Conservation (phyloP, 2,329 filamentous ascomycete species). For the Emergomyces pasteurianus region DNA sequence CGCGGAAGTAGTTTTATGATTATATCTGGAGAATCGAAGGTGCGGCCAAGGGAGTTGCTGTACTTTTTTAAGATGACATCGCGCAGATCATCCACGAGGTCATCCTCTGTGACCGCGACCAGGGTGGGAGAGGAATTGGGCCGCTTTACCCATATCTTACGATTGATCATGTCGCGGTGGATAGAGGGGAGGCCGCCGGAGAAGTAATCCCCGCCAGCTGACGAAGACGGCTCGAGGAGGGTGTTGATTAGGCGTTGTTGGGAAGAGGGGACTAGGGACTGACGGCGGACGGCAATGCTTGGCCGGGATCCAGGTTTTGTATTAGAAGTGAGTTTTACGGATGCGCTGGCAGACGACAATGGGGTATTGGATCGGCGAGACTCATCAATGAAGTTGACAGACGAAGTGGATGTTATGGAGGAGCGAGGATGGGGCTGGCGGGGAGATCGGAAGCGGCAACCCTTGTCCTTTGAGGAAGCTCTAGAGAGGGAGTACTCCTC, state of each 20-base stretch:
- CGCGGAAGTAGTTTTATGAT: conserved; percentile 65
- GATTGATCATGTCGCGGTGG: conserved; percentile 25
- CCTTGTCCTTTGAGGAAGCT: conserved; percentile 8
- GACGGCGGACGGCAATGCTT: conserved; percentile 24
- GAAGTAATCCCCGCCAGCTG: conserved; percentile 14
- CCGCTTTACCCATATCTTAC: conserved; percentile 93
- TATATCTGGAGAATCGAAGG: conserved; percentile 84
- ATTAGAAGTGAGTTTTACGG: background rate
- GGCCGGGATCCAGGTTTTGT: background rate
- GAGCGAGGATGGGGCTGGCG: conserved; percentile 9
- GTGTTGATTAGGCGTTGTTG: conserved; percentile 28
- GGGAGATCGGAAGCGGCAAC: conserved; percentile 4
- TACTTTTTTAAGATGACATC: conserved; percentile 91
- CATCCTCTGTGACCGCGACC: conserved; percentile 73
- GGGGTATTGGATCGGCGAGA: conserved; percentile 5
- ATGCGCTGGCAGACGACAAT: background rate
- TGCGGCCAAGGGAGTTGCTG: conserved; percentile 76
- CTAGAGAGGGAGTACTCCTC: conserved; percentile 9
- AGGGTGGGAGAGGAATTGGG: conserved; percentile 75
- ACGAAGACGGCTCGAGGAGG: conserved; percentile 20
- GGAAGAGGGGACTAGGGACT: conserved; percentile 29
- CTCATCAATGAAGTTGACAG: conserved; percentile 20
- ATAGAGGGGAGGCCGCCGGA: conserved; percentile 11
- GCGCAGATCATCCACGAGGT: conserved; percentile 86
- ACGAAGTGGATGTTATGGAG: conserved; percentile 13